Evolutionary conservation across 1,284 basidiomycete genomes (phyloP).

Genomic region (Amylostereum chailletii): DNA sequence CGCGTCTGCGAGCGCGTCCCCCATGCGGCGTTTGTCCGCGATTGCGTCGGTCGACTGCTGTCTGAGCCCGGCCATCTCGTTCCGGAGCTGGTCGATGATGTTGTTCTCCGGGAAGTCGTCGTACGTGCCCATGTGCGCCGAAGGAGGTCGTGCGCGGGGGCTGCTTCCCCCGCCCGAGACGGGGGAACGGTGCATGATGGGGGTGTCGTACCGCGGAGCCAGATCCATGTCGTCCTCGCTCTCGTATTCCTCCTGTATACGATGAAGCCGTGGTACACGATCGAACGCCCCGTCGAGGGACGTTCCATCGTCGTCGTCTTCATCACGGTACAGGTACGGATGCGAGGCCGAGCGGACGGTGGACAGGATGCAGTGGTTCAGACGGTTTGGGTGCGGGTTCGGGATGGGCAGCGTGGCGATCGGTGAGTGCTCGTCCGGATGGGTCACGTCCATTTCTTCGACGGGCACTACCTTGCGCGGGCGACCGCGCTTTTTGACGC

Average conservation of each 20-base stretch:
- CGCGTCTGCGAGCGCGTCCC: conserved; percentile 55
- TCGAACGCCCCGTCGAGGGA: conserved; percentile 19
- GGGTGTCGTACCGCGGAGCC: conserved; percentile 16
- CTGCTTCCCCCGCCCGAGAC: conserved; percentile 15
- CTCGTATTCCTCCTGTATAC: conserved; percentile 35
- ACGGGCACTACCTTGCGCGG: conserved; percentile 28
- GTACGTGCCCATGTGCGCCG: neutral
- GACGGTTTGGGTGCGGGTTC: neutral
- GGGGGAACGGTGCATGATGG: conserved; percentile 20
- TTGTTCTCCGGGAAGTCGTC: conserved; percentile 13
- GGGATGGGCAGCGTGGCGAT: conserved; percentile 17
- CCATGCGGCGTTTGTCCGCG: conserved; percentile 47
- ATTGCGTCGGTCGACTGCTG: conserved; percentile 59
- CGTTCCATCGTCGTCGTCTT: conserved; percentile 24
- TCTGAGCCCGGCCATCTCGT: conserved; percentile 51
- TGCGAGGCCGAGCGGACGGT: conserved; percentile 11
- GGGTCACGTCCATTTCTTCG: conserved; percentile 2
- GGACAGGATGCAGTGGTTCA: neutral
- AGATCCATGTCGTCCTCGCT: conserved; percentile 54
- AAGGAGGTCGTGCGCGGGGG: conserved; percentile 3
- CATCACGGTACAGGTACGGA: conserved; percentile 14
- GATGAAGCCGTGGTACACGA: neutral
- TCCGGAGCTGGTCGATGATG: conserved; percentile 49
- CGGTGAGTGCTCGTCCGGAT: conserved; percentile 11
- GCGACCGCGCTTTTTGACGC: conserved; percentile 35